Evolutionary conservation across 208 protist species (phyloP), one percentile per base, ranked within the genome.

Genomic region (Leishmania turanica): DNA sequence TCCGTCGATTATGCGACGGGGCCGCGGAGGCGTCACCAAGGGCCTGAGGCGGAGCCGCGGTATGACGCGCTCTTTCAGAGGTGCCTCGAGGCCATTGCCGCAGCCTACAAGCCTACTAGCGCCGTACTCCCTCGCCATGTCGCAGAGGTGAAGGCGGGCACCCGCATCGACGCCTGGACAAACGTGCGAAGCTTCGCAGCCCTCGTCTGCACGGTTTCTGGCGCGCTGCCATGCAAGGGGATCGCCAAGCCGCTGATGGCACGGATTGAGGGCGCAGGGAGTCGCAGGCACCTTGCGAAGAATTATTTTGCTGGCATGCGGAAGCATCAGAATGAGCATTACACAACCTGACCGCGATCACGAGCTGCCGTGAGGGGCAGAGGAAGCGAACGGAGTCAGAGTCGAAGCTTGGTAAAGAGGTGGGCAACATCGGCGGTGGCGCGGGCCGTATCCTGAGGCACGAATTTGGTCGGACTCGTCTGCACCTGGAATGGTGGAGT

Each of bases 381-480:
- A 27, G 37, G 15, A 53, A 37, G 37, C 74, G 62, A 15, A 15
- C 62, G 13, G 74, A 77, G 56, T 9, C 74, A 58, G 56, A 77
- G 31, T 53, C 49, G 74, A 68, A 31, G 74, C 40, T 77, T 13
- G 56, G 56, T 24, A 51, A 68, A 37, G 56, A 66, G 17, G 74
- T 77, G 74, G 37, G 74, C 9, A 17, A 34, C 24, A 68, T 40
- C 31, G 69, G 66, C 56, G 31, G 49, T 11, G 56, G 1, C 3
- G 21, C 56, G n/a, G 62, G 53, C 37, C 56, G 74, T 19, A 34
- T 66, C 21, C 31, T 77, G 1, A 58, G 66, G 40, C 56, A 68
- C 40, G 56, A 58, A 69, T 53, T 77, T 53, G 6, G 62, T 77
- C 40, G 74, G 54, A 6, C 62, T 77, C 17, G 74, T 66, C 49